Conservation (phyloP, 2,329 filamentous ascomycete genomes). For the Penicillium sp. region DNA sequence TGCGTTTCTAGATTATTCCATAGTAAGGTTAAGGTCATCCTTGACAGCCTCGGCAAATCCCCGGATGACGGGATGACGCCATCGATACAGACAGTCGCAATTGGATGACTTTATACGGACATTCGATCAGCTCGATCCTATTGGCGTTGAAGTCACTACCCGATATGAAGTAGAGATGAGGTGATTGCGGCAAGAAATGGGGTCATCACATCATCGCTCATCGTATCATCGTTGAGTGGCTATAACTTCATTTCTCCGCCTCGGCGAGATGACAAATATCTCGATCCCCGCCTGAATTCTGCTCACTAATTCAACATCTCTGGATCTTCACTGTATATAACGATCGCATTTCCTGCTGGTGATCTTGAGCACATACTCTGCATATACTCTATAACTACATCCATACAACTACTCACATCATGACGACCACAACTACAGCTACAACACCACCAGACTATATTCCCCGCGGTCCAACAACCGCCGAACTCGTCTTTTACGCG, state of each 20-base stretch:
- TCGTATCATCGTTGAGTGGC: slow-evolving; percentile 5
- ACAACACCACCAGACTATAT: slow-evolving; percentile 31
- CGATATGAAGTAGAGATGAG: slow-evolving; percentile 1
- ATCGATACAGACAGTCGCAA: background rate
- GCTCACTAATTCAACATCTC: slow-evolving; percentile 13
- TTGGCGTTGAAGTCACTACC: background rate
- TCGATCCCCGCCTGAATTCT: background rate
- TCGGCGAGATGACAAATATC: slow-evolving; percentile 19
- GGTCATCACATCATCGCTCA: slow-evolving; percentile 5
- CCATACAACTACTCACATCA: slow-evolving; percentile 11
- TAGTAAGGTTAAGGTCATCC: background rate
- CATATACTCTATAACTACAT: background rate
- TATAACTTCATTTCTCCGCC: slow-evolving; percentile 5
- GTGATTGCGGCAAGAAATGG: slow-evolving; percentile 11
- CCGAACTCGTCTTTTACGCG: slow-evolving; percentile 62
- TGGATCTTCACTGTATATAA: background rate
- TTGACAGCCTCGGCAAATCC: background rate
- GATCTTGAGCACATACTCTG: background rate
- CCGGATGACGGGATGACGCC: background rate
- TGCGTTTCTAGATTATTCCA: background rate
- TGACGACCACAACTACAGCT: slow-evolving; percentile 14
- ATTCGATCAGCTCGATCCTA: background rate
- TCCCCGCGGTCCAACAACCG: slow-evolving; percentile 58
- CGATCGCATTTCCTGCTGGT: background rate
- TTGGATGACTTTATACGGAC: background rate